phyloP scores from a whole-genome alignment of 2,329 filamentous ascomycete species.

The Ceratocystis alfenasii region DNA sequence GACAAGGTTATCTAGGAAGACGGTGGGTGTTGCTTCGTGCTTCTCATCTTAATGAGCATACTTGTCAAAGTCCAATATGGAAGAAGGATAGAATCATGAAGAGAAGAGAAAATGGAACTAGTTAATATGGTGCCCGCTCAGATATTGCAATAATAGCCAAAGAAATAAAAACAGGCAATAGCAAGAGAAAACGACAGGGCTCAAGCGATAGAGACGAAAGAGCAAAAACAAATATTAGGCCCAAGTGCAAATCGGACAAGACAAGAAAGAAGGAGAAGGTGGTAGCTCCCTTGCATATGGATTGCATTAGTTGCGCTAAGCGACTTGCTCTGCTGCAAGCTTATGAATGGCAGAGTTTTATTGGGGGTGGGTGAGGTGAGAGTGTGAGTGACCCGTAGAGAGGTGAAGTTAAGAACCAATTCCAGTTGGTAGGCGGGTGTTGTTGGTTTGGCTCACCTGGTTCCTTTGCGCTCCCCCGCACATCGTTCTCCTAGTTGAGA shows the following conservation, averaged over 20 bases:
- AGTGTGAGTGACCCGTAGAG: too few species aligned
- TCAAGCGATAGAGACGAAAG: background rate
- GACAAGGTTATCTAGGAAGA: conserved; percentile 3
- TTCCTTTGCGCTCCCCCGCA: background rate
- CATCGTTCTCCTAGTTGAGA: conserved; percentile 3
- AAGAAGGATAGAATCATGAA: background rate
- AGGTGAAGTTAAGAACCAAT: background rate
- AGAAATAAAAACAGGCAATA: background rate
- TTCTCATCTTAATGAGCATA: background rate
- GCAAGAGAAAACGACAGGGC: background rate
- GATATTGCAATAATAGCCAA: background rate
- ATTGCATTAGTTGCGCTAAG: background rate
- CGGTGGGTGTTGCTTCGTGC: background rate
- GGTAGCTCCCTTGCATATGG: conserved; percentile 1
- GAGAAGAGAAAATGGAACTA: background rate
- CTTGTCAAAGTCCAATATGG: background rate
- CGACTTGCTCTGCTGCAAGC: background rate
- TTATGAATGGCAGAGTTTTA: conserved; percentile 1
- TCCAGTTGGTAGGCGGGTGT: background rate
- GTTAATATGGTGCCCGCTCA: too few species aligned
- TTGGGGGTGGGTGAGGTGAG: background rate
- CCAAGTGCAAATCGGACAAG: background rate
- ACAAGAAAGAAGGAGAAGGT: background rate
- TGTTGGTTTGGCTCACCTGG: background rate
- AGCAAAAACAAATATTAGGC: background rate